Base-by-base conservation (phyloP, 2,329 filamentous ascomycete species). In the Fusarium keratoplasticum region DNA sequence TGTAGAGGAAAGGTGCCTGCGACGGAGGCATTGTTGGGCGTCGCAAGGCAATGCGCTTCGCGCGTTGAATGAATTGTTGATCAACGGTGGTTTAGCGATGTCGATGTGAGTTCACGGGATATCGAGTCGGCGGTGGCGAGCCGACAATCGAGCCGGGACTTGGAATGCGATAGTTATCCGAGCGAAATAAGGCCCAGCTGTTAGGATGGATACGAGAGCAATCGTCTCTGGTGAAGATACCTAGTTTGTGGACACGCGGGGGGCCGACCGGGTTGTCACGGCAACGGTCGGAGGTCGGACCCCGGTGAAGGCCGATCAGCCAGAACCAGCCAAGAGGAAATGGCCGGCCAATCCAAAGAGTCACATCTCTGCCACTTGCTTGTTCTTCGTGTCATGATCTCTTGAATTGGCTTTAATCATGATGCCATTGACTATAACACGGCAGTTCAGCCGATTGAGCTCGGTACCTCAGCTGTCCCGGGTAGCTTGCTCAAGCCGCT, bases 1-100 rank as follows among this genome's bases (percentile, higher is more conserved):
- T 89, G 84, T 96, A 96, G 82, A 96, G 88, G 85, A 92, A 96
- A 64, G 94, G 94, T 83, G 82, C 83, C 42, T 81, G 69, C 65
- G 74, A 72, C 60, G 78, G 81, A 82, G 69, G 61, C 77, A 79
- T 79, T 61, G 44, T 71, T 20, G 67, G 59, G 61, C 47, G 68
- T 47, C 65, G 69, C 67, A 67, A 36, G 59, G 64, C 60, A 54
- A 16, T 70, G 72, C 69, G 63, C 66, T 70, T 59, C 58, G 65
- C 62, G 65, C 67, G 18, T 57, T 25, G 40, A 50, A 35, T 66
- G 33, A 62, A 63, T 63, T 66, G 40, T 35, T 64, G 61, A 57
- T 66, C 33, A 33, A 36, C 47, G 55, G 47, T 59, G 54, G 10
- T 54, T 42, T 36, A 22, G 22, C n/a, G 27, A 31, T 70, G 44